Evolutionary conservation across 306 rosid species (phyloP), one percentile per base, ranked within the genome.

Genomic region (Corylus americana): DNA sequence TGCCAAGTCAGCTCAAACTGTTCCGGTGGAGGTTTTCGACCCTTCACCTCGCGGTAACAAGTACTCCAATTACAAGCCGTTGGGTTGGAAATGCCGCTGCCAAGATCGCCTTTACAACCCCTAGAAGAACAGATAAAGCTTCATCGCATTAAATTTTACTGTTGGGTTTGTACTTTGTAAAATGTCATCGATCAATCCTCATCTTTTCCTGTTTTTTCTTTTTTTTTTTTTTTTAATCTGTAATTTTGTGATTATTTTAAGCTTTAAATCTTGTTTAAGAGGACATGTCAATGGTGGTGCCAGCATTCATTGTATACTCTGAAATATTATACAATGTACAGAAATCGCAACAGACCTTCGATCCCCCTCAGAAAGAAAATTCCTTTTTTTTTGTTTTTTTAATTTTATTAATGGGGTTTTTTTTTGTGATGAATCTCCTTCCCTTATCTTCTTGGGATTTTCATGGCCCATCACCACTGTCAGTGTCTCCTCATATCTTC

Each of bases 31-130:
- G 74, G 51, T 80, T 71, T 73, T 82, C 35, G 83, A 77, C 63
- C 74, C 92, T n/a, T 74, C 93, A 64, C 59, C n/a, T 17, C 86
- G 81, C 75, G 88, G 78, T 13, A 86, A 75, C 85, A 88, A 85
- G 83, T 94, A 92, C 83, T 89, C 98, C 31, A 91, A 93, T 89
- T 96, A 96, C 98, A 96, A 96, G 87, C 98, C 98, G 4, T 74
- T 96, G 84, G 97, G 94, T 47, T 96, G 99, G 99, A 96, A 96
- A 83, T 96, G 99, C 78, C 92, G 80, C 2, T 96, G 99, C 73
- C 90, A 91, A 59, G 72, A 87, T 68, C 97, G 85, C 82, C 84
- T 96, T 75, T 96, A 88, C 87, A 91, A 93, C 79, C 99, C 99
- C 9, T 96, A 85, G 82, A 70, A 39, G 14, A 16, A 17, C 75